A percentile compares a stretch with the other conserved stretches of the same genome.
Evolutionary conservation across 768 basidiomycete species (phyloP).

Genomic region (Stropharia rugosoannulata): DNA sequence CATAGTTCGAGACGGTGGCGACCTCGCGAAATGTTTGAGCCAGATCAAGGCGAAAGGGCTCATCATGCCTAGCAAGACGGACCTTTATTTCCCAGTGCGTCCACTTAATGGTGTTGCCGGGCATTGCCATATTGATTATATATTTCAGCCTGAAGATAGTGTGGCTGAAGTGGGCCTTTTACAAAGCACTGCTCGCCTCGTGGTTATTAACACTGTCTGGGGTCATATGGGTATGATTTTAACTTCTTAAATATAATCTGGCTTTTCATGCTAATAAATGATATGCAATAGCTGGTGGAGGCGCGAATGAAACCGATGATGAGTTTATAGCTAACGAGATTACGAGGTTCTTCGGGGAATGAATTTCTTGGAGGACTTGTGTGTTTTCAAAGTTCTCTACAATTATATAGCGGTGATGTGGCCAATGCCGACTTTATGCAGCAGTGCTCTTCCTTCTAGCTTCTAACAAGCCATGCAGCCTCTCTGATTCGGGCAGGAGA

Average conservation of each 20-base stretch:
- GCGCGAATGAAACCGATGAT: conserved; percentile 35
- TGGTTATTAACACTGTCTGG: conserved; percentile 56
- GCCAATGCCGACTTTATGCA: too few species aligned
- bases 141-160: conserved; percentile 53
- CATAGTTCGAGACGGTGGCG: conserved; percentile 37
- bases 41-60: conserved; percentile 50
- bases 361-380: too few species aligned
- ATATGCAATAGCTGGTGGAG: conserved; percentile 38
- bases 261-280: not conserved
- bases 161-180: conserved; percentile 44
- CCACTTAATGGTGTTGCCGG: not conserved
- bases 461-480: too few species aligned
- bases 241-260: not conserved
- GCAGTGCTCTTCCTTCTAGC: too few species aligned
- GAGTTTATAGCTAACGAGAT: conserved; percentile 43
- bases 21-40: conserved; percentile 38
- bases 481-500: too few species aligned
- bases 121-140: not conserved
- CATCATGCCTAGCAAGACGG: conserved; percentile 60
- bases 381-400: too few species aligned
- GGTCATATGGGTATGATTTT: conserved; percentile 50
- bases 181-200: conserved; percentile 39
- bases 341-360: conserved; percentile 43
- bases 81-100: conserved; percentile 54
- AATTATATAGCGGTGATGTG: too few species aligned